A percentile compares a stretch with the other conserved stretches of the same genome.
These are phyloP conservation scores for Geranium incanum DNA, from an alignment of 441 rosid genomes.

Conservation along the genomic window DNA sequence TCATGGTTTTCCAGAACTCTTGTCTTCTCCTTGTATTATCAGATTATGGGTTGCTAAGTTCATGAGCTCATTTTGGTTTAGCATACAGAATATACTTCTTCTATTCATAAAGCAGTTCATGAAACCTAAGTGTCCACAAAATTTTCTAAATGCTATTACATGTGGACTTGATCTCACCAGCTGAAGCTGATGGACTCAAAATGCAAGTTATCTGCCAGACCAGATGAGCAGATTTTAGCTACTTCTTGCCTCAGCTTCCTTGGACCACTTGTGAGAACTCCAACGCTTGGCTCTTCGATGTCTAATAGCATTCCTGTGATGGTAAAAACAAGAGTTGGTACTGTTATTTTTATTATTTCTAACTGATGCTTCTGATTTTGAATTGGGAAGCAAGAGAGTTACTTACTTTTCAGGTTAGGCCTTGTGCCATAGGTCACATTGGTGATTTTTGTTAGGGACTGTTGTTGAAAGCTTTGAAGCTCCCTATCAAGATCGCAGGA, in stretches of 20 bases:
- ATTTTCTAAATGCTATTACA: not conserved
- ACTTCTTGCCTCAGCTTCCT: slow-evolving; percentile 26
- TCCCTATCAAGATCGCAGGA: slow-evolving; percentile 32
- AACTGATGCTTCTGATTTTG: not conserved
- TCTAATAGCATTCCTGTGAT: slow-evolving; percentile 38
- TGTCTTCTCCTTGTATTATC: not conserved
- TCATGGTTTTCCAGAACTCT: slow-evolving; percentile 5
- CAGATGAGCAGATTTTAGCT: slow-evolving; percentile 25
- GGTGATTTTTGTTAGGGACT: slow-evolving; percentile 42
- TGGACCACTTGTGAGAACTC: slow-evolving; percentile 73
- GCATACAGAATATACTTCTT: no score
- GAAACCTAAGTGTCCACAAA: slow-evolving; percentile 2
- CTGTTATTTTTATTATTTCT: not conserved
- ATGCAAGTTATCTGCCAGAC: slow-evolving; percentile 21
- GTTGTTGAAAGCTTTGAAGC: slow-evolving; percentile 53
- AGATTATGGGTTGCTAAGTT: not conserved
- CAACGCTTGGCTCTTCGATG: slow-evolving; percentile 44
- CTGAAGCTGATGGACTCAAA: slow-evolving; percentile 30
- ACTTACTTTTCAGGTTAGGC: slow-evolving; percentile 58
- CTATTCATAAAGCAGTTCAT: not conserved
- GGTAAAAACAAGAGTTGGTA: not conserved
- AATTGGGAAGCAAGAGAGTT: not conserved
- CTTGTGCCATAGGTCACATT: slow-evolving; percentile 51
- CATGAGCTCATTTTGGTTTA: not conserved
- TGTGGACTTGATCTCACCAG: slow-evolving; percentile 22